Evolutionary conservation across 805 yeast species (phyloP).

Genomic region (Saturnispora besseyi): DNA sequence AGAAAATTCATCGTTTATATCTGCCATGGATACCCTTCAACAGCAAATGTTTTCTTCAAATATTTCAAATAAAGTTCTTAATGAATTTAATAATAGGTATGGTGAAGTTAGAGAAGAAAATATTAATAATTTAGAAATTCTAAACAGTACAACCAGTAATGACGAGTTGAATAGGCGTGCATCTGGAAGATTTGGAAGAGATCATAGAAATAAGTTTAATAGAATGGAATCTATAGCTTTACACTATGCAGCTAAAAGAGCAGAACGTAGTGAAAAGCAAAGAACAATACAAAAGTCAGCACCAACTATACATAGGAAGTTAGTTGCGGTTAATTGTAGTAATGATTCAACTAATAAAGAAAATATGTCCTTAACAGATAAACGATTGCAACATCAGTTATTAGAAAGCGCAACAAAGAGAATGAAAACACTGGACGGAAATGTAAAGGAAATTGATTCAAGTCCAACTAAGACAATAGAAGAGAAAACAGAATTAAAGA

Average conservation of each 20-base stretch:
- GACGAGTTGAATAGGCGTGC: slow-evolving; percentile 20
- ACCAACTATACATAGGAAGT: neutral
- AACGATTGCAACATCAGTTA: slow-evolving; percentile 16
- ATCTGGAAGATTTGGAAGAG: slow-evolving; percentile 35
- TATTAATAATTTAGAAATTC: slow-evolving; percentile 19
- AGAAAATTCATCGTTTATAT: slow-evolving; percentile 22
- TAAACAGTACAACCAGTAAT: slow-evolving; percentile 18
- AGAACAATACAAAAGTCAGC: neutral
- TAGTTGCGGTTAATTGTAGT: neutral
- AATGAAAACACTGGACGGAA: slow-evolving; percentile 18
- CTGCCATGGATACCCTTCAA: slow-evolving; percentile 30
- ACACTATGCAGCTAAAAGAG: slow-evolving; percentile 37
- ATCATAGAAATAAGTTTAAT: slow-evolving; percentile 37
- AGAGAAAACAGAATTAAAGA: slow-evolving; percentile 19
- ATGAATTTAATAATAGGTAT: slow-evolving; percentile 36
- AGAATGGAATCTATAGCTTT: slow-evolving; percentile 42
- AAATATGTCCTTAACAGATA: slow-evolving; percentile 18
- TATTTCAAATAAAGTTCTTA: slow-evolving; percentile 36
- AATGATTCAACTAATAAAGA: neutral
- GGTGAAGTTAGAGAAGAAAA: slow-evolving; percentile 29
- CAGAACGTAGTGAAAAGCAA: slow-evolving; percentile 8
- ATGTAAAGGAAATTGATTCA: slow-evolving; percentile 22
- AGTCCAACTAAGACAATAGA: slow-evolving; percentile 24
- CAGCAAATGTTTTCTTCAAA: slow-evolving; percentile 40
- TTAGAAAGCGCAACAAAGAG: slow-evolving; percentile 27